Base-by-base conservation (phyloP, 768 basidiomycete genomes). In the Leccinum barrowsii region DNA sequence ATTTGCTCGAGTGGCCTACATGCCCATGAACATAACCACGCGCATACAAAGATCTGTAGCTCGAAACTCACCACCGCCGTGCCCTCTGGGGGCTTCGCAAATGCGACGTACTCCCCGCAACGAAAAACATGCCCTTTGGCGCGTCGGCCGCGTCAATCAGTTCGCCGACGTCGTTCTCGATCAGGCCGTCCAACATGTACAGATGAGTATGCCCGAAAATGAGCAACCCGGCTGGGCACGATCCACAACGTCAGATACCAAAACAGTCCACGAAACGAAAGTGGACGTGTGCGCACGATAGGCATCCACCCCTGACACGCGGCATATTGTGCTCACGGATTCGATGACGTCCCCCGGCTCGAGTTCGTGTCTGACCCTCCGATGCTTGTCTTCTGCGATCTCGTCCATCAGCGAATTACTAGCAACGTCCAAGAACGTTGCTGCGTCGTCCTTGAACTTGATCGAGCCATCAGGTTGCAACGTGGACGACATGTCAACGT, bases 261-360 rank as follows among this genome's bases (percentile, higher is more conserved):
- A 17, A 30, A 17, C 15, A 28, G 12, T 42, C 15, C 1, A 32
- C n/a, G 40, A 51, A 44, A 51, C 19, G 34, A 13, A 60, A 19
- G 24, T 10, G 11, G 34, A 28, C 7, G 21, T 19, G 34, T n/a
- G 34, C 89, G 69, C 61, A 94, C 94, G 93, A 59, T 87, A 92
- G 15, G 92, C 92, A 72, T 97, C 95, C 4, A 98, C 92, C 1
- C 94, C 95, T 13, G 85, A 85, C 51, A 97, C 85, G 12, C 93
- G 83, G 6, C 92, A 90, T 50, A 95, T 91, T 11, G 94, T 98
- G 54, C 82, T 82, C 7, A 91, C 85, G 13, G 85, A 91, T 62
- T 95, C 91, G 35, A 98, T 91, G 7, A 94, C 82, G 70, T 98
- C 94, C 4, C 92, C 91, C 22, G 90, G 85, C 68, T 94, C 91